A percentile compares a stretch with the other conserved stretches of the same genome.
phyloP scores from a whole-genome alignment of 2,329 filamentous ascomycete species.

The Penicillium oxalicum region DNA sequence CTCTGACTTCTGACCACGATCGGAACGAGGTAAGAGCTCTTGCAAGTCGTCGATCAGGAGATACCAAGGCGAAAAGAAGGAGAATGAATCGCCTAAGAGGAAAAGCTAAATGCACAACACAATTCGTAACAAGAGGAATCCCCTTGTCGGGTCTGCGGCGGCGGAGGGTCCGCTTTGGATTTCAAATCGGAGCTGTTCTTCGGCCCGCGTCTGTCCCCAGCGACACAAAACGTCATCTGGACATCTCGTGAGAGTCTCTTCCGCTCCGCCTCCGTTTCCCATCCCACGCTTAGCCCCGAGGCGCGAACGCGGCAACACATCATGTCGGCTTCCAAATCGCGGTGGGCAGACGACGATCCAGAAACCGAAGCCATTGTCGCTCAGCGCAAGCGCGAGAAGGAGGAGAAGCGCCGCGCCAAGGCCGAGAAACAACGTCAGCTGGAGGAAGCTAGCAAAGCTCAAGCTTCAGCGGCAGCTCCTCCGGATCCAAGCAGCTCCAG shows the following conservation, averaged over 20 bases:
- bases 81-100: too few species aligned
- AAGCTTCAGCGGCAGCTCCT: slow-evolving; percentile 20
- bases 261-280: slow-evolving; percentile 3
- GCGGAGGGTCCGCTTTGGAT: slow-evolving; percentile 24
- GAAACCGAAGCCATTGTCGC: slow-evolving; percentile 65
- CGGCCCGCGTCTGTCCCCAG: slow-evolving; percentile 21
- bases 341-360: slow-evolving; percentile 82
- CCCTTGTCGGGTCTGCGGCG: slow-evolving; percentile 3
- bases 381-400: slow-evolving; percentile 72
- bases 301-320: slow-evolving; percentile 28
- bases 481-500: slow-evolving; percentile 21
- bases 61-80: too few species aligned
- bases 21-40: too few species aligned
- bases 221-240: slow-evolving; percentile 19
- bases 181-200: slow-evolving; percentile 29
- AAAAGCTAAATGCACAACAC: background rate
- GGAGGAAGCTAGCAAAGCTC: slow-evolving; percentile 46
- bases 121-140: slow-evolving; percentile 3
- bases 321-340: slow-evolving; percentile 63
- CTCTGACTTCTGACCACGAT: too few species aligned
- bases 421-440: slow-evolving; percentile 70
- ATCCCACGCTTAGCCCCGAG: background rate
- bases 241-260: background rate
- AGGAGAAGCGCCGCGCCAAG: slow-evolving; percentile 80
- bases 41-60: too few species aligned